Conservation (phyloP, 768 basidiomycete genomes). For the Russula emetica region DNA sequence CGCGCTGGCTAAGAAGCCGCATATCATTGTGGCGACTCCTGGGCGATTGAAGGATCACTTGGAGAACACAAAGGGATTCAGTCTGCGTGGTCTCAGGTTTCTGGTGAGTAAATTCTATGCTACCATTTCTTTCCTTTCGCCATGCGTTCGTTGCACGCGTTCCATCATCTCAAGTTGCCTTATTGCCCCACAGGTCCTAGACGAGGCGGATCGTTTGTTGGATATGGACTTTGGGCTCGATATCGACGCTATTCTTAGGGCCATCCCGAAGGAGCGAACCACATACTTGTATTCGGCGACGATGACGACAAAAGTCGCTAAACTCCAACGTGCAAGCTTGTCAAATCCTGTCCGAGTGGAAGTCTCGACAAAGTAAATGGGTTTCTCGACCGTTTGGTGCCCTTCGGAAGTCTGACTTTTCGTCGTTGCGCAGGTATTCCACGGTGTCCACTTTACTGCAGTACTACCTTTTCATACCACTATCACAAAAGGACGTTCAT, state of each 20-base stretch:
- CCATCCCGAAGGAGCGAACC: constrained; percentile 88
- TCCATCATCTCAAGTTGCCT: not conserved
- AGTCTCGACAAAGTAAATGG: constrained; percentile 81
- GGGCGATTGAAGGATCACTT: constrained; percentile 91
- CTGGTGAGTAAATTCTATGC: constrained; percentile 50
- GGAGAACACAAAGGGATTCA: constrained; percentile 97
- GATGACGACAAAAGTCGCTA: constrained; percentile 98
- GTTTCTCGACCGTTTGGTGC: not conserved
- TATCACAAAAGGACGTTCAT: constrained; percentile 88
- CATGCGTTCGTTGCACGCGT: not conserved
- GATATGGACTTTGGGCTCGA: constrained; percentile 96
- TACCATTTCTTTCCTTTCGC: not conserved
- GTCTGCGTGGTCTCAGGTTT: constrained; percentile 77
- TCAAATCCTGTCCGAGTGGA: constrained; percentile 91
- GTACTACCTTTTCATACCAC: constrained; percentile 91
- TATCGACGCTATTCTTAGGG: constrained; percentile 94
- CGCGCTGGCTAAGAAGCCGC: constrained; percentile 88
- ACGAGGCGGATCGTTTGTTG: constrained; percentile 92
- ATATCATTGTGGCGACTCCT: constrained; percentile 93
- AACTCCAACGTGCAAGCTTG: constrained; percentile 90
- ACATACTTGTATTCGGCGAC: constrained; percentile 98
- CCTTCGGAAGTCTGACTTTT: not conserved
- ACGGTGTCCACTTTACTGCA: constrained; percentile 94
- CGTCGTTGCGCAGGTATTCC: constrained; percentile 63
- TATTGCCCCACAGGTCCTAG: constrained; percentile 65